A percentile compares a stretch with the other conserved stretches of the same genome.
Conservation (phyloP, 2,329 filamentous ascomycete species). For the Cercospora canescens region DNA sequence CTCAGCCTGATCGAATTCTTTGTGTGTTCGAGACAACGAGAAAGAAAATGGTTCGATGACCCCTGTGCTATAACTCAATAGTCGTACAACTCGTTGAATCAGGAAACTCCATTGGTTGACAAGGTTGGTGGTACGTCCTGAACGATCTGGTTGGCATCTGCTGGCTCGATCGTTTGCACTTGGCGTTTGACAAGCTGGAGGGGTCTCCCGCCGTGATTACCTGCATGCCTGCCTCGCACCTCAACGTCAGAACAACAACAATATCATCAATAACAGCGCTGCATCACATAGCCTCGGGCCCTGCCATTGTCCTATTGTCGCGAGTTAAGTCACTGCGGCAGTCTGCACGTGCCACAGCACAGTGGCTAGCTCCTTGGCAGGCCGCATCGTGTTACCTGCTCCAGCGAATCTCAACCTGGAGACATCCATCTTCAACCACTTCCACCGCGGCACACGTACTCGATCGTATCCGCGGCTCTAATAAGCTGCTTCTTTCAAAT, state of each 20-base stretch:
- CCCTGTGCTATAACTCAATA: neutral
- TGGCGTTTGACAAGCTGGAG: constrained; percentile 11
- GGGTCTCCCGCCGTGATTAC: constrained; percentile 5
- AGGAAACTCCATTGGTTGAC: constrained; percentile 13
- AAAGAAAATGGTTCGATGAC: constrained; percentile 1
- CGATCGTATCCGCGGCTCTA: neutral
- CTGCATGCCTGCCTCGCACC: neutral
- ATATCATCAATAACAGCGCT: neutral
- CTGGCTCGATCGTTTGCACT: constrained; percentile 10
- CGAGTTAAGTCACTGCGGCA: neutral
- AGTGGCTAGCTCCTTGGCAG: constrained; percentile 7
- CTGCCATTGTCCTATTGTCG: neutral
- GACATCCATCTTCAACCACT: neutral
- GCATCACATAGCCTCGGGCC: neutral
- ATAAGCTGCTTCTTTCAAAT: neutral
- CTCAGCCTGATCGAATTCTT: neutral
- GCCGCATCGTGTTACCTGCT: neutral
- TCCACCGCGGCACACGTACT: neutral
- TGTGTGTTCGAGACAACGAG: constrained; percentile 62
- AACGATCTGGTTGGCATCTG: constrained; percentile 11
- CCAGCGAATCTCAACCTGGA: neutral
- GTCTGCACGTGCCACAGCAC: constrained; percentile 10
- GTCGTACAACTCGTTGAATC: neutral
- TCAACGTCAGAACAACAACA: neutral
- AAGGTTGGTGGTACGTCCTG: constrained; percentile 19